Percentiles rank a stretch among this genome's conserved stretches.
These are phyloP conservation scores for Colletotrichum spaethianum DNA, from an alignment of 2,329 filamentous ascomycete genomes.

Conservation along the genomic window DNA sequence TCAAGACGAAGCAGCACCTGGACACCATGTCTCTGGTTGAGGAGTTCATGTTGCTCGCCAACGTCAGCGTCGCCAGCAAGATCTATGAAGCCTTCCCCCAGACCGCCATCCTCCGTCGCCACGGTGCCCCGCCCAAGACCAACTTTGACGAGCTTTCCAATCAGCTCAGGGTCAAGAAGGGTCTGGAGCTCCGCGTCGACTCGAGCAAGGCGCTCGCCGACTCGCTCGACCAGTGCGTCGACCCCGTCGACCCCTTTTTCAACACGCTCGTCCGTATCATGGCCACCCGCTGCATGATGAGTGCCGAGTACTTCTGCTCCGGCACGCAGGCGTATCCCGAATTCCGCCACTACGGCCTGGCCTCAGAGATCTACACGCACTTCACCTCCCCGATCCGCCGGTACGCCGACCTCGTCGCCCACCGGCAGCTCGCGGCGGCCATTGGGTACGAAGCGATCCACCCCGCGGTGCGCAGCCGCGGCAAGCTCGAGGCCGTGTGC, in stretches of 20 bases:
- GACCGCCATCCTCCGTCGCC: conserved; percentile 92
- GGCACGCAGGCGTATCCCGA: conserved; percentile 94
- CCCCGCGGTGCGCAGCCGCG: conserved; percentile 83
- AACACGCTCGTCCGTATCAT: conserved; percentile 98
- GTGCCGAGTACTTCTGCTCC: conserved; percentile 97
- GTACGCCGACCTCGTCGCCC: conserved; percentile 96
- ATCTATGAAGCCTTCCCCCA: conserved; percentile 95
- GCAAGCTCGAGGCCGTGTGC: conserved; percentile 92
- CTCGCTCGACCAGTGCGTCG: conserved; percentile 88
- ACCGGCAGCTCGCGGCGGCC: conserved; percentile 93
- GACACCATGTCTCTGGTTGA: conserved; percentile 98
- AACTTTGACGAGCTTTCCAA: conserved; percentile 96
- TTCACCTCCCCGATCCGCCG: conserved; percentile 98
- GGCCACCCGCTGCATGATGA: conserved; percentile 99
- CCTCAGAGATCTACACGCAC: conserved; percentile 97
- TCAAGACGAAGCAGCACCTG: conserved; percentile 94
- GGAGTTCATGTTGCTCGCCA: conserved; percentile 99
- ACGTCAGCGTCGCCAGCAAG: conserved; percentile 91
- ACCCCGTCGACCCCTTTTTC: conserved; percentile 90
- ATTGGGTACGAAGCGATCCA: conserved; percentile 94
- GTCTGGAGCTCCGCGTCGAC: conserved; percentile 84
- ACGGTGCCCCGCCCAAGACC: conserved; percentile 91
- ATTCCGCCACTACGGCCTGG: conserved; percentile 97
- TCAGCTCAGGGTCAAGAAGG: conserved; percentile 90
- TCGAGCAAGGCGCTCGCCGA: conserved; percentile 95